A percentile compares a stretch with the other conserved stretches of the same genome.
Evolutionary conservation across 345 rosid species (phyloP).

Genomic region (Hibiscus tridactylites): DNA sequence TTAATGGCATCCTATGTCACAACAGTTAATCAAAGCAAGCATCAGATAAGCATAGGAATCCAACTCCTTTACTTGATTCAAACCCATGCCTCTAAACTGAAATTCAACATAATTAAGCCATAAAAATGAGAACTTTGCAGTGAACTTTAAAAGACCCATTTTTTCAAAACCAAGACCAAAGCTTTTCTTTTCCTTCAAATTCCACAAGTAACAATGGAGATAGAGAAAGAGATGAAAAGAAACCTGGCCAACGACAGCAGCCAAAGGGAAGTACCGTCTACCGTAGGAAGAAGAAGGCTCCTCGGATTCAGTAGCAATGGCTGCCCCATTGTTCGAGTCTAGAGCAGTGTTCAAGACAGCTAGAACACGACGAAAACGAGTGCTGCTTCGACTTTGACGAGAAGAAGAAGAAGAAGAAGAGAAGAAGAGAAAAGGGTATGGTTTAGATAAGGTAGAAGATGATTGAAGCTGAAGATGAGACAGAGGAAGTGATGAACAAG

Average conservation of each 20-base stretch:
- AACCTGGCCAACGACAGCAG: conserved; percentile 96
- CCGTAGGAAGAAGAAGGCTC: conserved; percentile 40
- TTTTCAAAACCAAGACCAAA: no score
- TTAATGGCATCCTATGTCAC: conserved; percentile 72
- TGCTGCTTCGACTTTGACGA: neutral
- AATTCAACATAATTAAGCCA: neutral
- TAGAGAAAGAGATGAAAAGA: neutral
- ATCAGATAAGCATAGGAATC: neutral
- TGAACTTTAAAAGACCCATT: neutral
- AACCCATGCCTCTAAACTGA: neutral
- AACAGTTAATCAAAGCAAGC: conserved; percentile 2
- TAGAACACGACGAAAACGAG: neutral
- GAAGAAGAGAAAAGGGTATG: conserved; percentile 3
- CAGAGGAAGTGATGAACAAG: neutral
- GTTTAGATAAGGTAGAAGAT: neutral
- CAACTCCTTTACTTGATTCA: neutral
- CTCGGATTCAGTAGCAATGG: conserved; percentile 9
- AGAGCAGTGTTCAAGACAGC: neutral
- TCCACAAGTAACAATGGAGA: no score
- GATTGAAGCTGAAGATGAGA: neutral
- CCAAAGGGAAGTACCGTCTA: conserved; percentile 72
- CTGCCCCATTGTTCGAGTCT: conserved; percentile 29
- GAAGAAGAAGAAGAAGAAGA: neutral
- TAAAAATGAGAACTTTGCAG: neutral
- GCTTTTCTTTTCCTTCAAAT: no score